These are phyloP conservation scores for Cystofilobasidium macerans DNA, from an alignment of 768 basidiomycete species.

Conservation along the genomic window DNA sequence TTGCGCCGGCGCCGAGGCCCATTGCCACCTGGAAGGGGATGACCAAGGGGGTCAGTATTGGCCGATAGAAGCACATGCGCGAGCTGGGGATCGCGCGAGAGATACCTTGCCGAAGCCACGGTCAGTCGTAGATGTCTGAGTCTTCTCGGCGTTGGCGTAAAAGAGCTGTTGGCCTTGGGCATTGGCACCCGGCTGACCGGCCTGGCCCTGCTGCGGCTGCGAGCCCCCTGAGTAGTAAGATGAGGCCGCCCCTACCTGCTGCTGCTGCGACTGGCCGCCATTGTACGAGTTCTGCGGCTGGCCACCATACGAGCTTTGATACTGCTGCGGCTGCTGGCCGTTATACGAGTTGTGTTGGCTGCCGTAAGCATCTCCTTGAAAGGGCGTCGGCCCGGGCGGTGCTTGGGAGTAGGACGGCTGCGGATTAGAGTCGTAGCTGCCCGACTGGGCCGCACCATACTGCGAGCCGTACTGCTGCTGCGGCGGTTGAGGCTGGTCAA, in stretches of 20 bases:
- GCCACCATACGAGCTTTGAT: too few species aligned
- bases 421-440: not conserved
- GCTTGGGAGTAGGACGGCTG: not conserved
- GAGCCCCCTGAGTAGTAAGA: not conserved
- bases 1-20: not conserved
- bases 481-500: not conserved
- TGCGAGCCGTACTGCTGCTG: not conserved
- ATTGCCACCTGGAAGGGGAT: not conserved
- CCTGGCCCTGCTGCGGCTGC: not conserved
- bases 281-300: too few species aligned
- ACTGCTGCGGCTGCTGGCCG: too few species aligned
- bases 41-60: not conserved
- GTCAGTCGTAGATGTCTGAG: not conserved
- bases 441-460: not conserved
- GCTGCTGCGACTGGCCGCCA: too few species aligned
- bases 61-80: not conserved
- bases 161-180: not conserved
- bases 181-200: not conserved
- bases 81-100: not conserved
- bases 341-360: too few species aligned
- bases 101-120: constrained; percentile 2
- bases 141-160: not conserved
- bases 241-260: not conserved
- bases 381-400: not conserved
- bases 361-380: too few species aligned